These are phyloP conservation scores for Aquilaria agallochum DNA, from an alignment of 441 rosid species.

Conservation along the genomic window DNA sequence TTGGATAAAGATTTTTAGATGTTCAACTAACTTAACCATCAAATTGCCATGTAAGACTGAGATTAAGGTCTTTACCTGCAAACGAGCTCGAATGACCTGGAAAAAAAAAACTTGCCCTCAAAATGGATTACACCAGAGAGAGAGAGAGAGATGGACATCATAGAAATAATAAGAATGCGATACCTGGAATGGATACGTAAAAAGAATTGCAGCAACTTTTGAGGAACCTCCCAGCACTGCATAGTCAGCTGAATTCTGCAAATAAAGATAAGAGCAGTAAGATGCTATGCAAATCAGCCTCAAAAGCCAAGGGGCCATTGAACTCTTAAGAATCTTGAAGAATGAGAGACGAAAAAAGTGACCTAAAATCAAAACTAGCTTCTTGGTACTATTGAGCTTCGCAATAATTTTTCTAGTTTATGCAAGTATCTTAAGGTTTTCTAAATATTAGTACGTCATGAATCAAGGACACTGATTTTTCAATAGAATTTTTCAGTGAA, in stretches of 20 bases:
- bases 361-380: neutral
- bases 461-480: no score
- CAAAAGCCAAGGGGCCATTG: neutral
- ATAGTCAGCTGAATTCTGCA: slow-evolving; percentile 79
- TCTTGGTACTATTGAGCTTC: neutral
- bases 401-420: no score
- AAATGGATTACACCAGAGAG: slow-evolving; percentile 16
- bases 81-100: slow-evolving; percentile 87
- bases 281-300: slow-evolving; percentile 1
- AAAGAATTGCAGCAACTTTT: slow-evolving; percentile 78
- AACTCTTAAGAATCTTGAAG: no score
- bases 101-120: slow-evolving; percentile 14
- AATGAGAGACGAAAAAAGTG: neutral
- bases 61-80: slow-evolving; percentile 54
- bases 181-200: slow-evolving; percentile 90
- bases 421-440: no score
- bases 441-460: no score
- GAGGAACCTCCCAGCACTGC: slow-evolving; percentile 89
- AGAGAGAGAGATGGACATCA: slow-evolving; percentile 7
- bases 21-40: no score
- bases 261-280: slow-evolving; percentile 10
- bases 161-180: slow-evolving; percentile 17
- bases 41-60: neutral
- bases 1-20: no score
- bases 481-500: no score